These are phyloP conservation scores for Jacaranda mimosifolia DNA, from an alignment of 257 asterid species.

Conservation along the genomic window DNA sequence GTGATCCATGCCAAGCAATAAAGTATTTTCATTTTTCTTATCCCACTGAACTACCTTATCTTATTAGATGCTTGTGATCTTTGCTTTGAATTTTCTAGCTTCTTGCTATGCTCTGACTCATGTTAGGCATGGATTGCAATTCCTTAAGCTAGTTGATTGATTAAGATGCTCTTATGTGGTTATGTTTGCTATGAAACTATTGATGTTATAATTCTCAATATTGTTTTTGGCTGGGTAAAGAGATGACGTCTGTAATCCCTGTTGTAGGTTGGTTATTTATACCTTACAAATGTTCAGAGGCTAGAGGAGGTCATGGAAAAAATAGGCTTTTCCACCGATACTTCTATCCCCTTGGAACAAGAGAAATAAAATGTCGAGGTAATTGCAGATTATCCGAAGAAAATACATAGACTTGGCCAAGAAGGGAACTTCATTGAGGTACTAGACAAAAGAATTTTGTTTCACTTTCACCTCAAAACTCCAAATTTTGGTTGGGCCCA, in stretches of 20 bases:
- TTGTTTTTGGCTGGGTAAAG: conserved; percentile 2
- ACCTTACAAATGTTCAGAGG: conserved; percentile 80
- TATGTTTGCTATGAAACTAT: not conserved
- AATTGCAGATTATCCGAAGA: conserved; percentile 20
- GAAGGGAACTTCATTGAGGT: conserved; percentile 33
- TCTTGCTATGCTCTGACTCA: not conserved
- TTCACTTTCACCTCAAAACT: not conserved
- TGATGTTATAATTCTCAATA: not conserved
- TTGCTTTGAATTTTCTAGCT: conserved; percentile 12
- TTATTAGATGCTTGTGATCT: conserved; percentile 1
- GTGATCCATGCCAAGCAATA: not conserved
- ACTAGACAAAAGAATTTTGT: not conserved
- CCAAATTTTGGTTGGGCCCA: not conserved
- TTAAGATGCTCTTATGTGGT: not conserved
- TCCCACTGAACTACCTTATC: conserved; percentile 17
- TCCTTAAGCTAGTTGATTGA: not conserved
- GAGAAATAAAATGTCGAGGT: conserved; percentile 41
- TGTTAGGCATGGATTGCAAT: not conserved
- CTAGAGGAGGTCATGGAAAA: conserved; percentile 83
- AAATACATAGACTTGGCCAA: not conserved
- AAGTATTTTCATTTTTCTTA: conserved; percentile 12
- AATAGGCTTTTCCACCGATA: conserved; percentile 75
- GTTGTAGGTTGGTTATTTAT: conserved; percentile 83
- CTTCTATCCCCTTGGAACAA: conserved; percentile 51
- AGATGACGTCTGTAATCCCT: conserved; percentile 14